These are phyloP conservation scores for Epichloe sylvatica DNA, from an alignment of 2,329 filamentous ascomycete genomes.

Conservation along the genomic window DNA sequence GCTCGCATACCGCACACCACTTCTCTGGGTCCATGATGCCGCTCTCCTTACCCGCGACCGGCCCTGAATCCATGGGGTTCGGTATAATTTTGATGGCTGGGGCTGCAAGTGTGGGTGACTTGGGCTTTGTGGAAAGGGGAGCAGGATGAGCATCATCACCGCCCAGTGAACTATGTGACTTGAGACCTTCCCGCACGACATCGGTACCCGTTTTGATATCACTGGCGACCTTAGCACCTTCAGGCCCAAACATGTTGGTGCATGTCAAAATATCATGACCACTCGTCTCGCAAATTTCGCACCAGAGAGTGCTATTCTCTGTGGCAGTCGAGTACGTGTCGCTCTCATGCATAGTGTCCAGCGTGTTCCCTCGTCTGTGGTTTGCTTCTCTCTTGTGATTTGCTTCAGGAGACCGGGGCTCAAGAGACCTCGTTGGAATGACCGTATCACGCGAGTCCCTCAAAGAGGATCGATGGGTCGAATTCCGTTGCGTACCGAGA, in stretches of 20 bases:
- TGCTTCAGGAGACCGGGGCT: conserved; percentile 32
- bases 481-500: conserved; percentile 14
- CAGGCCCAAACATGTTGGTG: conserved; percentile 67
- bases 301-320: conserved; percentile 67
- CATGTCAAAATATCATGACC: conserved; percentile 92
- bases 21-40: conserved; percentile 70
- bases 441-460: conserved; percentile 55
- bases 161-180: conserved; percentile 23
- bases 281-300: conserved; percentile 85
- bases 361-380: conserved; percentile 26
- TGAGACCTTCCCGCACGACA: conserved; percentile 21
- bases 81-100: conserved; percentile 37
- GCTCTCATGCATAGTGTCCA: conserved; percentile 58
- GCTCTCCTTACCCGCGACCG: conserved; percentile 65
- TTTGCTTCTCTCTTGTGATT: conserved; percentile 28
- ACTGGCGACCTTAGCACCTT: conserved; percentile 21
- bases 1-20: conserved; percentile 95
- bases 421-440: conserved; percentile 38
- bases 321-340: conserved; percentile 56
- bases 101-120: conserved; percentile 23
- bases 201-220: conserved; percentile 22
- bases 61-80: conserved; percentile 50
- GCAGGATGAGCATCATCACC: conserved; percentile 36
- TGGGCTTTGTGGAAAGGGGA: conserved; percentile 37
- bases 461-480: conserved; percentile 39